Evolutionary conservation across 768 basidiomycete species (phyloP), one percentile per base, ranked within the genome.

Genomic region (Kwoniella shandongensis): DNA sequence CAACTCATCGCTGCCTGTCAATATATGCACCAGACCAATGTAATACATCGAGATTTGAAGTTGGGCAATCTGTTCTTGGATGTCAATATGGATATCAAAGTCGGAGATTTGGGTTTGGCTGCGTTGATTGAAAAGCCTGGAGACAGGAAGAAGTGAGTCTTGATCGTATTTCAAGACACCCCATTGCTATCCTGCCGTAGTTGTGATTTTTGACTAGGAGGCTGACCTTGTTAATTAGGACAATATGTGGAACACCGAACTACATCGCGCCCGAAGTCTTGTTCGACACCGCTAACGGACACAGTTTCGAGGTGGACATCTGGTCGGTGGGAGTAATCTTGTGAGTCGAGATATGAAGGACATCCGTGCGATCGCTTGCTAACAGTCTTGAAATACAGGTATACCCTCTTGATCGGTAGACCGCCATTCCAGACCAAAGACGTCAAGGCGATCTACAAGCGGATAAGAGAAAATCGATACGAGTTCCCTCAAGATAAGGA

Each of bases 371-470:
- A 22, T 7, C 3, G n/a, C 1, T 1, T 40, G 7, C n/a, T 25
- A 4, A 17, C 26, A 27, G 46, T 27, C 36, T 36, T 8, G 22
- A n/a, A 6, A 17, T 27, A 2, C 55, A 80, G 79, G 42, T 98
- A 98, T 72, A 99, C 94, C 1, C 85, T 97, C 49, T 80, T 94
- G 29, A 82, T 97, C 29, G 96, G 96, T 12, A 85, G 88, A n/a
- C 94, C 94, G 1, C 94, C 94, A 0, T 99, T 99, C 81, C 96
- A 99, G 76, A 97, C 92, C 15, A 92, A 96, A 74, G 92, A 98
- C 50, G 91, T 98, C 69, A 96, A 97, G 77, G 86, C 85, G 11
- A 97, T 98, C 59, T 96, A 97, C 79, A 87, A 91, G 88, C 89
- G 92, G 46, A 99, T 99, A 74, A 86, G 87, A 15, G 87, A 91